Conservation (phyloP, 129 eudicot species). For the sunflower (Helianthus annuus) region HanXRQr2.0-SUNRISE NC_035437.2:21696722-21697221, state of each 20-base stretch:
- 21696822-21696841: too few relatives aligned
- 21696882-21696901: slow-evolving; percentile 11
- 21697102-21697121: slow-evolving; percentile 21
- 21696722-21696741: not conserved
- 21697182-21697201: slow-evolving; percentile 44
- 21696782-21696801: not conserved
- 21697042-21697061: slow-evolving; percentile 34
- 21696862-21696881: not conserved
- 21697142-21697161: slow-evolving; percentile 46
- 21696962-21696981: slow-evolving; percentile 20
- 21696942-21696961: slow-evolving; percentile 16
- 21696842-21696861: too few relatives aligned
- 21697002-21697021: slow-evolving; percentile 20
- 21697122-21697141: slow-evolving; percentile 20
- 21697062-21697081: slow-evolving; percentile 37
- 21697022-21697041: slow-evolving; percentile 12
- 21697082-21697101: slow-evolving; percentile 44
- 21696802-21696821: too few relatives aligned
- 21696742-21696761: not conserved
- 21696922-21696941: not conserved
- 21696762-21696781: not conserved
- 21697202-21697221: slow-evolving; percentile 36
- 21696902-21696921: slow-evolving; percentile 12
- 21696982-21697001: slow-evolving; percentile 23
- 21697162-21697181: slow-evolving; percentile 43